Evolutionary conservation across 2,329 filamentous ascomycete species (phyloP).

Genomic region (Sordariomycetes sp.): DNA sequence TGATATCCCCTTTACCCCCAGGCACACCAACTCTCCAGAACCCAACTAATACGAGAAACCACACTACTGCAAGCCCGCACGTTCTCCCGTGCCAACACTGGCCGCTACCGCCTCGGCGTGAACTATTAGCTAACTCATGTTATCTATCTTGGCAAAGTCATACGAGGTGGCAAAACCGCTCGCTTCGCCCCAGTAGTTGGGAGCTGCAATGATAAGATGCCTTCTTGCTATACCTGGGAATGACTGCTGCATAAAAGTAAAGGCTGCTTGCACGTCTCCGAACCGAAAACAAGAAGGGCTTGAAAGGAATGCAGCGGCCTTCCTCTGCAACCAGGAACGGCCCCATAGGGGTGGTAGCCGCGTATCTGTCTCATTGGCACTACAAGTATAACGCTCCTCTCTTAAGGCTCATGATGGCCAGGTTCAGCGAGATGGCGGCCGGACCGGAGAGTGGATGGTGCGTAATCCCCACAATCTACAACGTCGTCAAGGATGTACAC

Average conservation of each 20-base stretch:
- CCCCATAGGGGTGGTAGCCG: not conserved
- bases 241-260: too few relatives aligned
- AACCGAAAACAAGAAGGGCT: too few relatives aligned
- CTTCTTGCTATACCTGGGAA: too few relatives aligned
- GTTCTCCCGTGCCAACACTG: constrained; percentile 52
- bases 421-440: not conserved
- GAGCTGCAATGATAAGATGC: too few relatives aligned
- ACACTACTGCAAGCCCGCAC: constrained; percentile 23
- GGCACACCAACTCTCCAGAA: not conserved
- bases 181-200: too few relatives aligned
- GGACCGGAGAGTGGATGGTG: not conserved
- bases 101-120: constrained; percentile 50
- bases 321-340: not conserved
- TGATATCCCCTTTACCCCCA: constrained; percentile 14
- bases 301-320: not conserved
- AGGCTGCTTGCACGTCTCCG: too few relatives aligned
- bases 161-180: too few relatives aligned
- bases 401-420: not conserved
- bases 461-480: too few relatives aligned
- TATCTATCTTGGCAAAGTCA: too few relatives aligned
- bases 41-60: not conserved
- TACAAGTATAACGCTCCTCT: not conserved
- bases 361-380: not conserved
- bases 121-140: constrained; percentile 44
- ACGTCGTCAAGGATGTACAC: too few relatives aligned